Evolutionary conservation across 2,329 filamentous ascomycete species (phyloP), one percentile per base, ranked within the genome.

Genomic region (Parafenestella ontariensis): DNA sequence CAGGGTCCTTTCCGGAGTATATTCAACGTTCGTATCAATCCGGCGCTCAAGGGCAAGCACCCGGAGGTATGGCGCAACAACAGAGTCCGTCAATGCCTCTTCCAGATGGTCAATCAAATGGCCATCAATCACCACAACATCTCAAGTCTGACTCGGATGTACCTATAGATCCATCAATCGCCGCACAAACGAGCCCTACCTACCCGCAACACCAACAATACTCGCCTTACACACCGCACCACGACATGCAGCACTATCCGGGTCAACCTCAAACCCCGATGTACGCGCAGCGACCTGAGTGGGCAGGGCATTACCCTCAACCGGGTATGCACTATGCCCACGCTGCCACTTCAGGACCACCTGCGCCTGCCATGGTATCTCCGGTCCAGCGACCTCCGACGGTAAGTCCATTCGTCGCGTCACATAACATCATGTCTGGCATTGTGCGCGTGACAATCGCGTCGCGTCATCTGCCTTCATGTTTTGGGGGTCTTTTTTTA

Each of bases 151-250:
- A 96, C 92, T 86, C 85, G 86, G 89, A 92, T 88, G 87, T 96
- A 83, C 92, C 92, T 89, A 93, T 96, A 97, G 94, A 97, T 96
- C 92, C 93, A 74, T 96, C 92, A 78, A 96, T 97, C 77, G 90
- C 92, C 78, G 90, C 92, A 77, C 89, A 91, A 71, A 90, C 92
- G 74, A 96, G 92, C 84, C 93, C 94, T 21, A 93, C 91, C 70
- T 97, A 96, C 77, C 86, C 91, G 68, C 89, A 92, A 62, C 85
- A 87, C 62, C 81, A 83, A 76, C 88, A 90, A 76, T 96, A 96
- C 78, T 94, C 92, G 67, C 91, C 93, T 31, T 97, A 97, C 79
- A 87, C 87, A 54, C 87, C 90, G 53, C 88, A 88, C 64, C 89
- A 92, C 83, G 91, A 96, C 68, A 95, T 96, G 90, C 83, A 88